Evolutionary conservation across 164 flowering plant genomes (phyloP), one percentile per base, ranked within the genome.

Genomic region (Cinnamomum micranthum): DNA sequence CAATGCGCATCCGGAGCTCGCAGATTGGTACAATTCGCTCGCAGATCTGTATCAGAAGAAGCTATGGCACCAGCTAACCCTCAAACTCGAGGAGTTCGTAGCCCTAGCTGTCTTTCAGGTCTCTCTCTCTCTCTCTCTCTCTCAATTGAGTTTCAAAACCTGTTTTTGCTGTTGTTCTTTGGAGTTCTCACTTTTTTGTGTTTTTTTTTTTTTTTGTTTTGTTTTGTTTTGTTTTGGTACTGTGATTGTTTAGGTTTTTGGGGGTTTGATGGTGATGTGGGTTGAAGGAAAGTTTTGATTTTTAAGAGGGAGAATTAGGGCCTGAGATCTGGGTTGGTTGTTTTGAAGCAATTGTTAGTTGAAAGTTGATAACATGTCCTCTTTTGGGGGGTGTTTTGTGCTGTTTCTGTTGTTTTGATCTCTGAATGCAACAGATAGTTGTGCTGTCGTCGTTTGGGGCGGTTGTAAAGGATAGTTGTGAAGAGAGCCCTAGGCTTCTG

Each of bases 11-110:
- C 99, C 99, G 60, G 97, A 95, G 87, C 95, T 93, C 0, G 81
- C 85, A 7, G 98, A 93, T 6, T 93, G 99, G 97, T 95, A 86
- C 90, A 87, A 80, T 71, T 72, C 90, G 41, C 84, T 95, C 6
- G 92, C 87, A 66, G 98, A 95, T 91, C 93, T 95, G 85, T 93
- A 95, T 82, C 88, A 92, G 88, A 86, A 73, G 82, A 95, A 95
- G 91, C 95, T 93, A 11, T 95, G 99, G 99, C 98, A 95, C 71
- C 98, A 93, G 84, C 99, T 95, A 69, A 90, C 99, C 50, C 88
- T 85, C 75, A 92, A 92, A 83, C 95, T 95, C 72, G 98, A 95
- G 66, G 94, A 93, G 81, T 95, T 95, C 84, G 88, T 93, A 35
- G 87, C 98, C 74, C 97, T 88, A 63, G 84, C 98, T 51, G 92